phyloP scores from a whole-genome alignment of 305 asterid species.

The Fraxinus ornus region DNA sequence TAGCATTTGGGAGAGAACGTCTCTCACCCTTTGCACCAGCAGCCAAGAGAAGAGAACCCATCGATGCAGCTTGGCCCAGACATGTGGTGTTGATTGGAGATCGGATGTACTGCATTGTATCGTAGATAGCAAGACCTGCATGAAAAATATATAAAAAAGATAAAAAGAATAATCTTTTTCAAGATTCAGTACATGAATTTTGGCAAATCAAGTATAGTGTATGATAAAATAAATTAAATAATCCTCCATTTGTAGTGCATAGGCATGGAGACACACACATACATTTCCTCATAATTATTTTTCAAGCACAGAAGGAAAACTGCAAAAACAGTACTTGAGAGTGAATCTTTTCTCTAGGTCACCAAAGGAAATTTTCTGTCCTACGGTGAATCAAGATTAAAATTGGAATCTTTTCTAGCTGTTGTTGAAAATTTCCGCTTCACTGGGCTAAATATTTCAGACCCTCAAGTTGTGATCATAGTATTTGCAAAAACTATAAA shows the following conservation, averaged over 20 bases:
- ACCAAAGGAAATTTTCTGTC: background rate
- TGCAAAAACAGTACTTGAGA: background rate
- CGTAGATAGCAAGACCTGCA: constrained; percentile 94
- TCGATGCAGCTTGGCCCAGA: constrained; percentile 96
- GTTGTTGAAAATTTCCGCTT: background rate
- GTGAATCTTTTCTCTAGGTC: background rate
- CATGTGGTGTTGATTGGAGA: constrained; percentile 90
- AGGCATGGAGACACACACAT: background rate
- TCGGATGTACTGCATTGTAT: constrained; percentile 90
- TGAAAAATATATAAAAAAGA: background rate
- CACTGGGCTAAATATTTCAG: background rate
- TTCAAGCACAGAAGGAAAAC: background rate
- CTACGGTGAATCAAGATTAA: background rate
- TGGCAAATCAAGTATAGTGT: background rate
- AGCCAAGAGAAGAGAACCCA: constrained; percentile 94
- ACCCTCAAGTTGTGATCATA: background rate
- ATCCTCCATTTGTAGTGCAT: background rate
- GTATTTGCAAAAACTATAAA: background rate
- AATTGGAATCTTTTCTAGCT: background rate
- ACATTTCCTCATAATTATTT: background rate
- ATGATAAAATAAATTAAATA: background rate
- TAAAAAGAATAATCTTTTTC: background rate
- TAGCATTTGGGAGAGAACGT: constrained; percentile 83
- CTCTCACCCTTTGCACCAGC: constrained; percentile 98
- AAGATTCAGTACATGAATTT: background rate